Evolutionary conservation across 2,329 filamentous ascomycete species (phyloP).

Genomic region (Alternaria alternata): DNA sequence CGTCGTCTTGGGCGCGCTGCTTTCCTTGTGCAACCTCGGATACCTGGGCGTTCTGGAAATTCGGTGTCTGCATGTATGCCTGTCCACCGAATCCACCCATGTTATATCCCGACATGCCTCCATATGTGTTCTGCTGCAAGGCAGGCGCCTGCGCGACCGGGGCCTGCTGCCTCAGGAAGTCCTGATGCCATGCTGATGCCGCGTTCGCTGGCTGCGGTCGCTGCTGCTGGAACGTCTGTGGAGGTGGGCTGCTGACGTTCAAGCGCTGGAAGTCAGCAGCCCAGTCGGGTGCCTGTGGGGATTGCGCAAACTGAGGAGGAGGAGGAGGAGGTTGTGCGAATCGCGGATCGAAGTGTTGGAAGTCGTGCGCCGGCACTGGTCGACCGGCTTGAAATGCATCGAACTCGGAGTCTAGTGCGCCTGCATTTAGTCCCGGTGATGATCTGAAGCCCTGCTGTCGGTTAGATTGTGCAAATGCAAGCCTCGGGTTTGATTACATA

Average conservation of each 20-base stretch:
- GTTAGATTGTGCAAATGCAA: neutral
- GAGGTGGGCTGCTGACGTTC: constrained; percentile 50
- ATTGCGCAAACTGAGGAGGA: constrained; percentile 44
- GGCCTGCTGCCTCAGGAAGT: constrained; percentile 61
- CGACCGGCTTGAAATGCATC: constrained; percentile 70
- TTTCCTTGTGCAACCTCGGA: constrained; percentile 44
- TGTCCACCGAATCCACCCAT: constrained; percentile 39
- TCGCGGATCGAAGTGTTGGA: constrained; percentile 46
- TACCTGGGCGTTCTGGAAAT: constrained; percentile 29
- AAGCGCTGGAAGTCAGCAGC: constrained; percentile 60
- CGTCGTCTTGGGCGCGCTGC: constrained; percentile 44
- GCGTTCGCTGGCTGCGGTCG: constrained; percentile 44
- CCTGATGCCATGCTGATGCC: constrained; percentile 65
- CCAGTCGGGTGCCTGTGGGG: constrained; percentile 54
- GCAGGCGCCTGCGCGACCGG: constrained; percentile 41
- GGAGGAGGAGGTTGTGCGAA: constrained; percentile 51
- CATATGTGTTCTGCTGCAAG: constrained; percentile 38
- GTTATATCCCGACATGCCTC: constrained; percentile 37
- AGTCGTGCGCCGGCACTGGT: constrained; percentile 49
- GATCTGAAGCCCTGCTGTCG: constrained; percentile 68
- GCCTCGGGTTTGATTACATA: constrained; percentile 43
- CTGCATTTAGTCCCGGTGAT: constrained; percentile 59
- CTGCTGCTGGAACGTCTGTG: constrained; percentile 59
- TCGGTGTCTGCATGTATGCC: constrained; percentile 35
- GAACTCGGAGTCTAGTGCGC: constrained; percentile 71